Conservation (phyloP, 768 basidiomycete species). For the Nidularia sp. region DNA sequence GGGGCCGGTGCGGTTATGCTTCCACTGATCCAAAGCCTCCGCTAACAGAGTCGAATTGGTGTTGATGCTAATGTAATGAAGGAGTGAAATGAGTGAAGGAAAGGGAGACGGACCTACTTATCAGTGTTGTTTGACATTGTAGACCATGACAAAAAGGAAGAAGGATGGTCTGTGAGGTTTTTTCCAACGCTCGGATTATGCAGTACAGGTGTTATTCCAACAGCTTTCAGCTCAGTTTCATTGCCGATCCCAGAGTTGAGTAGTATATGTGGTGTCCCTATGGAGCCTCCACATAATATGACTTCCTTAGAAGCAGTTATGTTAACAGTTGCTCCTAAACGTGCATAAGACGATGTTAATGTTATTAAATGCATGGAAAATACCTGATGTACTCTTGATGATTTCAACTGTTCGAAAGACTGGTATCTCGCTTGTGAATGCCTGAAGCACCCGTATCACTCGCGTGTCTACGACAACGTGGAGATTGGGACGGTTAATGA, state of each 20-base stretch:
- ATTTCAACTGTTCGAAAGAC: slow-evolving; percentile 5
- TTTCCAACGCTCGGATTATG: slow-evolving; percentile 31
- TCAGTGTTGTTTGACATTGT: slow-evolving; percentile 24
- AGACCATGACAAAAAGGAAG: slow-evolving; percentile 16
- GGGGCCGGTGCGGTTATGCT: slow-evolving; percentile 14
- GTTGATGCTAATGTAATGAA: slow-evolving; percentile 7
- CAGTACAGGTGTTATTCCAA: slow-evolving; percentile 21
- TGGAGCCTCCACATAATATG: slow-evolving; percentile 36
- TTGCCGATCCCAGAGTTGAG: slow-evolving; percentile 32
- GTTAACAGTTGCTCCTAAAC: not conserved
- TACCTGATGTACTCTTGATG: not conserved
- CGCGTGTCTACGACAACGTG: slow-evolving; percentile 22
- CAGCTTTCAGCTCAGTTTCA: slow-evolving; percentile 9
- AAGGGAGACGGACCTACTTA: slow-evolving; percentile 3
- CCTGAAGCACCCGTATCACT: slow-evolving; percentile 14
- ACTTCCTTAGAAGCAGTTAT: slow-evolving; percentile 47
- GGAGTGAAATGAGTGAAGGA: not conserved
- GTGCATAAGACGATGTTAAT: not conserved
- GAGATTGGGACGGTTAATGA: slow-evolving; percentile 19
- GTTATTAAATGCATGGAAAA: slow-evolving; percentile 6
- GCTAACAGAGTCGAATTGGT: slow-evolving; percentile 16
- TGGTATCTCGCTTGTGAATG: not conserved
- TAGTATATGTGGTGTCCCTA: slow-evolving; percentile 32
- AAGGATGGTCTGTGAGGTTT: slow-evolving; percentile 31
- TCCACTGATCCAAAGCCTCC: slow-evolving; percentile 16